Base-by-base conservation (phyloP, 331 rosid species). In the Malus hybrid region DNA sequence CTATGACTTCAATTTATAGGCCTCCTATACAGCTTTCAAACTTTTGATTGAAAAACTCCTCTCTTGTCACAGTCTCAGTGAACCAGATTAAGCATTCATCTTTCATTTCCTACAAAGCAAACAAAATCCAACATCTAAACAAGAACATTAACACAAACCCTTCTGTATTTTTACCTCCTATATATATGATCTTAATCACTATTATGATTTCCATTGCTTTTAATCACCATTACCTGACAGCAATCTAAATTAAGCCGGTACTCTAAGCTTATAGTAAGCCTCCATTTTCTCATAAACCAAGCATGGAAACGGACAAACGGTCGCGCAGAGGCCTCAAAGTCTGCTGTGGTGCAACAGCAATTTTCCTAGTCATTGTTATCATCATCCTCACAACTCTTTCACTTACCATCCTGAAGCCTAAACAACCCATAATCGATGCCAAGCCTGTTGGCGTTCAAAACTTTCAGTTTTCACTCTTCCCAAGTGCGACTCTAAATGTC, bases 331-430 rank as follows among this genome's bases (percentile, higher is more conserved):
- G 77, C 18, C 66, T 84, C 75, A 87, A 71, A 80, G 73, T 83
- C 15, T 81, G 86, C 50, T 19, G 84, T 2, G 46, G 11, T 2
- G 69, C 73, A 5, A 65, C 71, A 2, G 3, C 74, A 6, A 0
- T 87, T 60, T 33, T 87, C 72, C 29, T 86, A 1, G 27, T 86
- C 52, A 13, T 87, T 22, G 7, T 76, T 11, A 65, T 56, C 33
- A 4, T 55, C 1, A 59, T 85, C 12, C 20, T 87, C 31, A 50
- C 81, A 9, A 46, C 80, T n/a, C 71, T 90, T 64, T 3, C 20
- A 18, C 77, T 87, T 12, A 87, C 92, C 65, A 28, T 86, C 52
- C 86, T 87, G 48, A 86, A 83, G 76, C 80, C 79, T 19, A 86
- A 68, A 20, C 46, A 87, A 55, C 95, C 95, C 2, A 18, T 4